Conservation (phyloP, 2,329 filamentous ascomycete genomes). For the Calonectria crousiana region DNA sequence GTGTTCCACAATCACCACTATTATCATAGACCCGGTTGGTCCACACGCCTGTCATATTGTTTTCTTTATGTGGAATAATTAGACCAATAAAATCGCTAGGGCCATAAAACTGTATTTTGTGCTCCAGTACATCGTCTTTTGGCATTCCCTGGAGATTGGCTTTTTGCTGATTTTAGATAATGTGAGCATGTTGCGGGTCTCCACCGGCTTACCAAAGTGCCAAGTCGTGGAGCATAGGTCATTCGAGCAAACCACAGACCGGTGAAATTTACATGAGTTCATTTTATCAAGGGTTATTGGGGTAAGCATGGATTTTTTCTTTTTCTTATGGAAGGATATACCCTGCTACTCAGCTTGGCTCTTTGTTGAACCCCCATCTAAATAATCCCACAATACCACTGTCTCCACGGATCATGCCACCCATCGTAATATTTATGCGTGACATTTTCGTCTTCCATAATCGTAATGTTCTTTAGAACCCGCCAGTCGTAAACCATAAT, state of each 20-base stretch:
- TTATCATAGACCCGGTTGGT: no score
- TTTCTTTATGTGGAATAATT: no score
- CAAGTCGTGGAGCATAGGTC: background rate
- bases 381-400: constrained; percentile 58
- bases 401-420: constrained; percentile 56
- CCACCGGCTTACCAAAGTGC: no score
- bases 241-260: background rate
- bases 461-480: constrained; percentile 55
- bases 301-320: background rate
- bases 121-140: no score
- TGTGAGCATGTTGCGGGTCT: no score
- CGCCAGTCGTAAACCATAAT: constrained; percentile 62
- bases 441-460: constrained; percentile 51
- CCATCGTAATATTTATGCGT: constrained; percentile 49
- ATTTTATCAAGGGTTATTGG: background rate
- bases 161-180: no score
- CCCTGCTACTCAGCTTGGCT: background rate
- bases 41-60: no score
- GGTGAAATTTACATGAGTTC: background rate
- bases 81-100: no score
- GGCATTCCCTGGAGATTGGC: no score
- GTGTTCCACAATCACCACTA: no score
- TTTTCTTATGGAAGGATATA: background rate
- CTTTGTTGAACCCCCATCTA: constrained; percentile 37
- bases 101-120: no score